phyloP scores from a whole-genome alignment of 1,139 yeast genomes.

The Suhomyces taliae region DNA sequence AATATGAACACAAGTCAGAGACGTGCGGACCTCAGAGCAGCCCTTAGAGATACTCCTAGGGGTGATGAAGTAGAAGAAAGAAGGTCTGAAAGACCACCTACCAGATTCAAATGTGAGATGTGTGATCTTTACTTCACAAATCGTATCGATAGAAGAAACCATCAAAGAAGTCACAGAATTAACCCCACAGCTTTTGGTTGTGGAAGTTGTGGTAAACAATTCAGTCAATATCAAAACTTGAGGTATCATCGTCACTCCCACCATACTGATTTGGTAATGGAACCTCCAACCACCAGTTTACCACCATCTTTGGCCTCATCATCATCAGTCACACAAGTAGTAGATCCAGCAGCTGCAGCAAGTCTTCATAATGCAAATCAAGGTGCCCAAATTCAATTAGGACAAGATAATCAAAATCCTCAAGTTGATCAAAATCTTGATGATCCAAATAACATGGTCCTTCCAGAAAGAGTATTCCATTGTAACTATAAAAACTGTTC shows the following conservation, averaged over 20 bases:
- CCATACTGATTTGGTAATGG: constrained; percentile 13
- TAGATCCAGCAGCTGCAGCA: background rate
- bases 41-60: background rate
- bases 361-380: no score
- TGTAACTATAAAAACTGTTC: constrained; percentile 14
- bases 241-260: constrained; percentile 14
- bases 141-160: constrained; percentile 14
- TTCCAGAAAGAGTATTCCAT: constrained; percentile 16
- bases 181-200: constrained; percentile 15
- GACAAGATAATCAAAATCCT: no score
- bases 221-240: constrained; percentile 15
- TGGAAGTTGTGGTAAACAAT: constrained; percentile 14
- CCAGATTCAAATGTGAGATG: constrained; percentile 7
- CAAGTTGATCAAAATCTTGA: no score
- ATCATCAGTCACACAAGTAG: background rate
- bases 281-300: background rate
- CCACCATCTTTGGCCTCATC: background rate
- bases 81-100: background rate
- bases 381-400: no score
- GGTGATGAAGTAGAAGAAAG: background rate
- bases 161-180: constrained; percentile 12
- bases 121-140: constrained; percentile 12
- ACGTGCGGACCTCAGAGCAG: background rate
- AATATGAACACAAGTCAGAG: background rate
- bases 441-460: background rate